A percentile compares a stretch with the other conserved stretches of the same genome.
Evolutionary conservation across 2,329 filamentous ascomycete genomes (phyloP).

Genomic region (Tolypocladium tundrense): DNA sequence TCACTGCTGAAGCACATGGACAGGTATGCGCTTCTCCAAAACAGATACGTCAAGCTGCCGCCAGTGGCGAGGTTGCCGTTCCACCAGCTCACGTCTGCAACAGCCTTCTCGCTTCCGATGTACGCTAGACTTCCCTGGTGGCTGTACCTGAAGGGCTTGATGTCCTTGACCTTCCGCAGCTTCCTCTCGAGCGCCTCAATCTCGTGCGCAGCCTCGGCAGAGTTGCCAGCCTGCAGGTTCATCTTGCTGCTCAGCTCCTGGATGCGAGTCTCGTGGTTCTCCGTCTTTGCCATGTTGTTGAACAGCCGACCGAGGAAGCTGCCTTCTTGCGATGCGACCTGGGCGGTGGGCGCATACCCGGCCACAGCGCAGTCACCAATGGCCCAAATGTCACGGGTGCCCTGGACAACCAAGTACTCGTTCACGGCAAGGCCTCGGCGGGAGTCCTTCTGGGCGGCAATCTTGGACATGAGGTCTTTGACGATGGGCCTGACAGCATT

Average conservation of each 20-base stretch:
- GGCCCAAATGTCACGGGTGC: slow-evolving; percentile 94
- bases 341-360: slow-evolving; percentile 93
- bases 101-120: slow-evolving; percentile 95
- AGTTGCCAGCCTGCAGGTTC: slow-evolving; percentile 51
- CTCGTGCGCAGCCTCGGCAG: slow-evolving; percentile 58
- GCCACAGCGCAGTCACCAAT: slow-evolving; percentile 95
- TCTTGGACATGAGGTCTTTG: slow-evolving; percentile 82
- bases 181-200: slow-evolving; percentile 84
- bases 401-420: slow-evolving; percentile 97
- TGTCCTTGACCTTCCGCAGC: slow-evolving; percentile 80
- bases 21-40: slow-evolving; percentile 96
- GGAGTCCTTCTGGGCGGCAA: slow-evolving; percentile 91
- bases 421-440: slow-evolving; percentile 92
- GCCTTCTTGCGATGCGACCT: slow-evolving; percentile 93
- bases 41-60: slow-evolving; percentile 90
- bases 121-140: slow-evolving; percentile 96
- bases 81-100: slow-evolving; percentile 94
- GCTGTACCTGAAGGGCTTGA: slow-evolving; percentile 96
- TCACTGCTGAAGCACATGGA: slow-evolving; percentile 99
- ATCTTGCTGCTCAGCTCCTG: slow-evolving; percentile 53
- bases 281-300: slow-evolving; percentile 97
- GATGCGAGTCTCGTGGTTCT: slow-evolving; percentile 69
- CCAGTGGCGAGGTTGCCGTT: slow-evolving; percentile 93
- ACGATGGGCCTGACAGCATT: slow-evolving; percentile 87
- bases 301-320: slow-evolving; percentile 90